phyloP scores from a whole-genome alignment of 306 rosid species.

The Prunus mongolica region DNA sequence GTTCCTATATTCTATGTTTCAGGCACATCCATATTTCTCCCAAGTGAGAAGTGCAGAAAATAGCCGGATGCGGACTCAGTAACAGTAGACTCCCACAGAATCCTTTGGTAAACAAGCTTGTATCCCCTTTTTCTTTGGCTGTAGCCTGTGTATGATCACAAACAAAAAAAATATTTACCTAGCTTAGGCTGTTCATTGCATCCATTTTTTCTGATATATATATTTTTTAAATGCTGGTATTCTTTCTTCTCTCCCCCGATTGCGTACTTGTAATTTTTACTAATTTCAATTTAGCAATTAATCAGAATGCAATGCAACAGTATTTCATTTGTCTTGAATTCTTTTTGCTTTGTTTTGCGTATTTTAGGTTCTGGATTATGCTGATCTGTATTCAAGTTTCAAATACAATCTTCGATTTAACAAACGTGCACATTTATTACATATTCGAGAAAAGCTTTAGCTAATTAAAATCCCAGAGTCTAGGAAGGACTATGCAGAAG shows the following conservation, averaged over 20 bases:
- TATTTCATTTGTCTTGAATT: neutral
- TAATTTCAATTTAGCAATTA: neutral
- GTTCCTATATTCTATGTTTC: slow-evolving; percentile 6
- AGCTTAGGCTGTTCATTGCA: slow-evolving; percentile 11
- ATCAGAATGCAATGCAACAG: neutral
- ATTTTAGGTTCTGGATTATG: neutral
- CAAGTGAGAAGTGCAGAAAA: slow-evolving; percentile 50
- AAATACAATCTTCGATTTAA: neutral
- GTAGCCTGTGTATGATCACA: neutral
- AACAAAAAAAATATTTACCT: neutral
- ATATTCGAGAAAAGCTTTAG: neutral
- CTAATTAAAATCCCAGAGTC: neutral
- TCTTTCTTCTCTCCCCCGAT: neutral
- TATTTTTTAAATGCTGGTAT: neutral
- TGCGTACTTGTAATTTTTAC: neutral
- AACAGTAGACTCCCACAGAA: neutral
- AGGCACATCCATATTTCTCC: slow-evolving; percentile 52
- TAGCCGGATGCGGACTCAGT: slow-evolving; percentile 34
- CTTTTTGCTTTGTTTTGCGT: neutral
- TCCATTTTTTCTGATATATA: neutral
- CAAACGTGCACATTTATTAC: neutral
- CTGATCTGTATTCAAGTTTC: neutral
- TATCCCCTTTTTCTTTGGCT: neutral
- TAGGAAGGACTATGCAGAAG: neutral
- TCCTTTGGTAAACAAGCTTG: neutral